These are phyloP conservation scores for Trichophyton equinum DNA, from an alignment of 2,329 filamentous ascomycete species.

Conservation along the genomic window DNA sequence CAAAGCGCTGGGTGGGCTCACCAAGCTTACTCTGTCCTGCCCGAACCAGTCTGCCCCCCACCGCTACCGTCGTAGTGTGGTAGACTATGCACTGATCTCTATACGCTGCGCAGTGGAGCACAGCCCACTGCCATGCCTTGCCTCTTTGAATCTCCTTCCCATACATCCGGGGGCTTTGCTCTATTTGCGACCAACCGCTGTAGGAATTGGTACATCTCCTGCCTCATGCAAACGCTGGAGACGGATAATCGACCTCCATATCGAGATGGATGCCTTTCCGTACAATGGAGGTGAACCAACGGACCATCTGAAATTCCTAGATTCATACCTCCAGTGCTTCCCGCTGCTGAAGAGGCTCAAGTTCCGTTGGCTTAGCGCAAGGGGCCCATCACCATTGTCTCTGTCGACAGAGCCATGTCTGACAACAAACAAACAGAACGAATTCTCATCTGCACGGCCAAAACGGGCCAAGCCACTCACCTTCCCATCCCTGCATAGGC, in stretches of 20 bases:
- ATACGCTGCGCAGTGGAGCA: conserved; percentile 72
- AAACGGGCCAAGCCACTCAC: conserved; percentile 41
- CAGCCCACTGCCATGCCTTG: conserved; percentile 51
- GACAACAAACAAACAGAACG: conserved; percentile 40
- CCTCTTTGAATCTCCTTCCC: conserved; percentile 57
- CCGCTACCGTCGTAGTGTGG: conserved; percentile 60
- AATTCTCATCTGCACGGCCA: conserved; percentile 31
- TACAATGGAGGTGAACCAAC: conserved; percentile 35
- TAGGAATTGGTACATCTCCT: conserved; percentile 63
- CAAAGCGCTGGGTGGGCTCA: conserved; percentile 53
- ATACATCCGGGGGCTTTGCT: conserved; percentile 65
- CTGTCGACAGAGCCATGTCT: conserved; percentile 54
- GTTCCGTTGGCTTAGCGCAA: conserved; percentile 64
- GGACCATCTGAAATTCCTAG: conserved; percentile 65
- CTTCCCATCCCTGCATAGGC: conserved; percentile 55
- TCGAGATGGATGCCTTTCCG: conserved; percentile 57
- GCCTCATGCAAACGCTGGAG: conserved; percentile 60
- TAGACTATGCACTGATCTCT: conserved; percentile 83
- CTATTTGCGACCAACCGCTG: conserved; percentile 57
- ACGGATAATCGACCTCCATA: conserved; percentile 61
- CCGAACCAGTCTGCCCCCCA: conserved; percentile 57
- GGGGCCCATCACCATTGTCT: conserved; percentile 61
- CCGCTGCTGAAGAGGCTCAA: conserved; percentile 54
- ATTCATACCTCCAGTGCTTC: conserved; percentile 66
- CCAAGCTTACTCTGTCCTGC: conserved; percentile 63